Percentiles rank a stretch among this genome's conserved stretches.
phyloP scores from a whole-genome alignment of 306 rosid species.

The Mimosa bimucronata region DNA sequence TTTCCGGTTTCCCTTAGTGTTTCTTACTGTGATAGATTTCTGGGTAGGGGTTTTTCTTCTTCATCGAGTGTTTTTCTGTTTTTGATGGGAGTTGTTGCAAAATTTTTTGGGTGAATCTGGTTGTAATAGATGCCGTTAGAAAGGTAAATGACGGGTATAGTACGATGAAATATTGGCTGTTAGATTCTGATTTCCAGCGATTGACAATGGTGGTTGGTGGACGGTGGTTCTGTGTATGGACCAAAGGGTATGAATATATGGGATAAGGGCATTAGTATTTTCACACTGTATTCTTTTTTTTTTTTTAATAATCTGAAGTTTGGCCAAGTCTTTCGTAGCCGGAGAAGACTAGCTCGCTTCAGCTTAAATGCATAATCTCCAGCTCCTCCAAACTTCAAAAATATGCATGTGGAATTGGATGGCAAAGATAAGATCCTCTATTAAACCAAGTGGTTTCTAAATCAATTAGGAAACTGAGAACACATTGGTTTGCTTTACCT shows the following conservation, averaged over 20 bases:
- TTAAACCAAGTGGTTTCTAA: neutral
- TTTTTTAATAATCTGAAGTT: too few species aligned
- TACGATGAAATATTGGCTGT: neutral
- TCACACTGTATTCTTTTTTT: neutral
- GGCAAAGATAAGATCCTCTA: neutral
- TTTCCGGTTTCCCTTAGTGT: neutral
- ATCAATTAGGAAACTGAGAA: neutral
- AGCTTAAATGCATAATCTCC: too few species aligned
- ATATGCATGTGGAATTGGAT: neutral
- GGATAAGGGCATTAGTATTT: neutral
- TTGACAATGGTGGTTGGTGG: neutral
- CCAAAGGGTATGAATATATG: neutral
- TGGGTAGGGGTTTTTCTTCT: neutral
- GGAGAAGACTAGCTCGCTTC: conserved; percentile 2
- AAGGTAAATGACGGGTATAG: neutral
- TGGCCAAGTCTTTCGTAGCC: neutral
- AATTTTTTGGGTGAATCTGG: neutral
- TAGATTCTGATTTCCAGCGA: neutral
- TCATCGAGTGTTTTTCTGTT: neutral
- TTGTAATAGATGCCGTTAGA: neutral
- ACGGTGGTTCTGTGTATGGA: neutral
- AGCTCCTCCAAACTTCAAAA: conserved; percentile 1
- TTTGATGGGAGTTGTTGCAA: neutral
- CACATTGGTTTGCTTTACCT: conserved; percentile 25
- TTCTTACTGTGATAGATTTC: neutral